Conservation (phyloP, 768 basidiomycete genomes). For the Hericium rajendrae region DNA sequence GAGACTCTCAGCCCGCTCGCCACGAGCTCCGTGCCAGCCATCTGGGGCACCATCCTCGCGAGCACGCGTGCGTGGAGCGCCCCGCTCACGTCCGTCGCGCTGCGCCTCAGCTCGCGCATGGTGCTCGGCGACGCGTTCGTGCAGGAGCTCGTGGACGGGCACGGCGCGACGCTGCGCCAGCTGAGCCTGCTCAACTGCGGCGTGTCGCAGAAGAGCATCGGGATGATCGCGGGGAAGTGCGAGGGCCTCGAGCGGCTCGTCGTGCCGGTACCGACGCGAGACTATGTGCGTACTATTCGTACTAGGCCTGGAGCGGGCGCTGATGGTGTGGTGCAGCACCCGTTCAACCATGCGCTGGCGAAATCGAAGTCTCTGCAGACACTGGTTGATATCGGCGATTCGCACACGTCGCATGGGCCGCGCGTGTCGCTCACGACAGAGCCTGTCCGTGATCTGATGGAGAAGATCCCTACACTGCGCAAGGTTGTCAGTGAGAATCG, state of each 20-base stretch:
- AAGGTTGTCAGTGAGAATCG: slow-evolving; percentile 12
- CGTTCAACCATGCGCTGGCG: slow-evolving; percentile 6
- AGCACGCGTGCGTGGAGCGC: slow-evolving; percentile 15
- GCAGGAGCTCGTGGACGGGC: slow-evolving; percentile 9
- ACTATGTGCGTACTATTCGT: not conserved
- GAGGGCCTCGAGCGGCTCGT: slow-evolving; percentile 11
- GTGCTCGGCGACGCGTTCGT: slow-evolving; percentile 2
- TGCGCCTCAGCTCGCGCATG: slow-evolving; percentile 7
- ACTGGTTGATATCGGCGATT: slow-evolving; percentile 8
- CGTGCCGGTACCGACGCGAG: slow-evolving; percentile 6
- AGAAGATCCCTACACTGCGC: slow-evolving; percentile 6
- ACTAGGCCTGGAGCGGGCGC: not conserved
- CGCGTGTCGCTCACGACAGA: slow-evolving; percentile 11
- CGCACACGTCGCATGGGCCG: slow-evolving; percentile 5
- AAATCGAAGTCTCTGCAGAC: slow-evolving; percentile 5
- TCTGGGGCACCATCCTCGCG: slow-evolving; percentile 23
- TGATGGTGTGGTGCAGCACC: slow-evolving; percentile 1
- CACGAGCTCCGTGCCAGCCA: slow-evolving; percentile 13
- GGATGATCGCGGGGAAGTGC: slow-evolving; percentile 9
- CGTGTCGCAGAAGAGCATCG: not conserved
- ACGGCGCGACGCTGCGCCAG: slow-evolving; percentile 7
- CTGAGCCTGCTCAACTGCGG: slow-evolving; percentile 8
- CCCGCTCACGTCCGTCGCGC: slow-evolving; percentile 10
- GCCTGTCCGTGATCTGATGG: slow-evolving; percentile 9
- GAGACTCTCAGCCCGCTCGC: slow-evolving; percentile 21